phyloP scores from a whole-genome alignment of 495 filamentous ascomycete genomes.

The Chaetomidium leptoderma region DNA sequence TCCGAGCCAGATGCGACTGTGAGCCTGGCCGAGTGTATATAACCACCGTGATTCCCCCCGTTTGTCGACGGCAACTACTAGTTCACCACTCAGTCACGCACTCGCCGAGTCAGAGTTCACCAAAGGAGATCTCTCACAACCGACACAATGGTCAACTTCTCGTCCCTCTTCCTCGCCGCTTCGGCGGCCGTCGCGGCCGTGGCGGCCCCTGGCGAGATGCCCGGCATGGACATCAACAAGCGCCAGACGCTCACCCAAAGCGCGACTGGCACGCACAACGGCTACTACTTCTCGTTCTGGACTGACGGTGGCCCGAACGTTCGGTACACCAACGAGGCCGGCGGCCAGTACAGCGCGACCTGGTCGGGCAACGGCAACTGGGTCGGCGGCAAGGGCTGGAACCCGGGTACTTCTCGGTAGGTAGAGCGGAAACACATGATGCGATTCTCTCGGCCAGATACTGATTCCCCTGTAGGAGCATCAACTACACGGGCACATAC shows the following conservation, averaged over 20 bases:
- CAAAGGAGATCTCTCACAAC: background rate
- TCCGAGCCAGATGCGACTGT: background rate
- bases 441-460: too few relatives aligned
- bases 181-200: conserved; percentile 34
- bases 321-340: conserved; percentile 53
- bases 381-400: conserved; percentile 62
- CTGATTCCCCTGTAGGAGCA: conserved; percentile 40
- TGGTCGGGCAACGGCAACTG: conserved; percentile 57
- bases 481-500: conserved; percentile 47
- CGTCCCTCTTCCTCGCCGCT: conserved; percentile 40
- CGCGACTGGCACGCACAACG: conserved; percentile 53
- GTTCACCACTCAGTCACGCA: background rate
- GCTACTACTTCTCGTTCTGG: conserved; percentile 62
- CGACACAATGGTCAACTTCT: conserved; percentile 44
- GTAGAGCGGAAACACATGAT: background rate
- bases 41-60: background rate
- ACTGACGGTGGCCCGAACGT: conserved; percentile 52
- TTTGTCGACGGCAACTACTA: background rate
- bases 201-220: conserved; percentile 40
- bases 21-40: background rate
- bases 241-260: conserved; percentile 31
- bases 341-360: conserved; percentile 51
- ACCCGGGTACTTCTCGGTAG: conserved; percentile 39
- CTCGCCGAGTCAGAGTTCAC: background rate
- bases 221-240: conserved; percentile 37